Percentiles rank a stretch among this genome's conserved stretches.
Evolutionary conservation across 768 basidiomycete species (phyloP).

Genomic region (Pisolithus orientalis): DNA sequence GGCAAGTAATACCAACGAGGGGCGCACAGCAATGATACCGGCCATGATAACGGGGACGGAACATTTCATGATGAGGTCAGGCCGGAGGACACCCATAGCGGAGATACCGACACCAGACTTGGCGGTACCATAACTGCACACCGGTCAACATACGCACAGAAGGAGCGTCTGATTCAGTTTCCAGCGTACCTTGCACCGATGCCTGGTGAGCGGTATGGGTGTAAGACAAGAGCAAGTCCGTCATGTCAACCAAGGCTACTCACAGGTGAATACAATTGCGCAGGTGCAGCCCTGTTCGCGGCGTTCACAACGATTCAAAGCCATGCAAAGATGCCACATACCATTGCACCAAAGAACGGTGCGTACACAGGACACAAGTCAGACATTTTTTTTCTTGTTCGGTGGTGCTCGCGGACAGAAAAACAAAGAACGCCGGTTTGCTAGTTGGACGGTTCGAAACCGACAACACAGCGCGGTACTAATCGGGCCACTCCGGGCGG

Average conservation of each 20-base stretch:
- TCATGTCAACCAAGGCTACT: slow-evolving; percentile 25
- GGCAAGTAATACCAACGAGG: neutral
- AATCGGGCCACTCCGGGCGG: slow-evolving; percentile 21
- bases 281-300: slow-evolving; percentile 79
- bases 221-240: neutral
- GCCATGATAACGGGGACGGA: slow-evolving; percentile 98
- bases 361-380: slow-evolving; percentile 92
- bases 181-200: slow-evolving; percentile 71
- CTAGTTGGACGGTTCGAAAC: neutral
- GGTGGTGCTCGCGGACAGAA: slow-evolving; percentile 2
- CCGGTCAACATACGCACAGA: neutral
- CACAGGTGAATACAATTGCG: slow-evolving; percentile 97
- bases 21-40: slow-evolving; percentile 96
- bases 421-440: neutral
- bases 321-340: slow-evolving; percentile 3
- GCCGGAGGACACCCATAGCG: slow-evolving; percentile 95
- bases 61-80: slow-evolving; percentile 98
- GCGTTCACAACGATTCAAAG: slow-evolving; percentile 6
- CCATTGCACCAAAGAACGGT: slow-evolving; percentile 98
- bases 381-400: slow-evolving; percentile 40
- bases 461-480: slow-evolving; percentile 7
- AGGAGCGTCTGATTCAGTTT: neutral
- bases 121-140: slow-evolving; percentile 90
- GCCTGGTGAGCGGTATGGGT: slow-evolving; percentile 35
- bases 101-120: slow-evolving; percentile 98